Percentiles rank a stretch among this genome's conserved stretches.
Conservation (phyloP, 2,329 filamentous ascomycete genomes). For the Ceratocystis ficicola region DNA sequence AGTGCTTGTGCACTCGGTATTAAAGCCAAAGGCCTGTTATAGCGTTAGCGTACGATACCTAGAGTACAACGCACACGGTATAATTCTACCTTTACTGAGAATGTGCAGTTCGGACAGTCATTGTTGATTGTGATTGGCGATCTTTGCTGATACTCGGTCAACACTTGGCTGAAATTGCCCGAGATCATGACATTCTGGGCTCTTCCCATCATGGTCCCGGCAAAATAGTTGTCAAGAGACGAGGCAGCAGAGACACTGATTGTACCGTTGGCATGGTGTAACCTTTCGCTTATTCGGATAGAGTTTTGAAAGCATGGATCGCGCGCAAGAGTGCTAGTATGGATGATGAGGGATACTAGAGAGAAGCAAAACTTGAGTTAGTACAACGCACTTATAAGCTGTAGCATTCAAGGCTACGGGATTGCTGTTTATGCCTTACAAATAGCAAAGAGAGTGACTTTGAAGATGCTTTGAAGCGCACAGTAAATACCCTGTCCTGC, state of each 20-base stretch:
- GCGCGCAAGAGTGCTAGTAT: slow-evolving; percentile 19
- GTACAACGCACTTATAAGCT: too few relatives aligned
- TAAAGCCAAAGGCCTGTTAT: slow-evolving; percentile 19
- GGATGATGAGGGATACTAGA: slow-evolving; percentile 19
- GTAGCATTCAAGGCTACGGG: background rate
- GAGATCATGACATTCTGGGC: slow-evolving; percentile 21
- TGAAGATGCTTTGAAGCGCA: slow-evolving; percentile 12
- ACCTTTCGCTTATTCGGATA: slow-evolving; percentile 19
- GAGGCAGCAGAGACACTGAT: slow-evolving; percentile 15
- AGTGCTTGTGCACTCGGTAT: slow-evolving; percentile 9
- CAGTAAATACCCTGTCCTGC: slow-evolving; percentile 18
- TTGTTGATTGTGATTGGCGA: slow-evolving; percentile 19
- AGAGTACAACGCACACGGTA: background rate
- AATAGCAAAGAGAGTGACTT: slow-evolving; percentile 21
- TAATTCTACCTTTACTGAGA: slow-evolving; percentile 13
- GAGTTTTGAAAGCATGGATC: slow-evolving; percentile 22
- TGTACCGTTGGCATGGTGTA: slow-evolving; percentile 17
- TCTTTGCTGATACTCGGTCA: slow-evolving; percentile 21
- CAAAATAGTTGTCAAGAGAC: slow-evolving; percentile 18
- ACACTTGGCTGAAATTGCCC: slow-evolving; percentile 20
- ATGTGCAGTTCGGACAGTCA: slow-evolving; percentile 22
- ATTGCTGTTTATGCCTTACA: slow-evolving; percentile 4
- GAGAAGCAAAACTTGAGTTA: background rate
- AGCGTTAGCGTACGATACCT: background rate
- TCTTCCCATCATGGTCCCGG: slow-evolving; percentile 18